phyloP scores from a whole-genome alignment of 768 basidiomycete genomes.

The Leccinum pellstonianum region DNA sequence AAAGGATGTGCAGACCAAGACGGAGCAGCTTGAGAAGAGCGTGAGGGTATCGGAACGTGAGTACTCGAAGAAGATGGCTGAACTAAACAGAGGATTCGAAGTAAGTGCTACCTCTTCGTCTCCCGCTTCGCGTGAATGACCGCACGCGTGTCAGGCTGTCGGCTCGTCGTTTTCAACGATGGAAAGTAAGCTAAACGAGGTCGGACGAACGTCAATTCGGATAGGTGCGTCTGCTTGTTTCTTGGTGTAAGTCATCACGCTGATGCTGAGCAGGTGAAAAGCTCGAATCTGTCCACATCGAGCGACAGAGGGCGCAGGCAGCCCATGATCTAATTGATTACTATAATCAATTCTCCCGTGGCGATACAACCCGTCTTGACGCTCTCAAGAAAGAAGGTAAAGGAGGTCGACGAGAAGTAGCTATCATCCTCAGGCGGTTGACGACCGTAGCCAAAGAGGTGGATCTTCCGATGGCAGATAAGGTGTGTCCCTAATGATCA shows the following conservation, averaged over 20 bases:
- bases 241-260: not conserved
- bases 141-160: slow-evolving; percentile 58
- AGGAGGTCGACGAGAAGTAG: slow-evolving; percentile 85
- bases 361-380: slow-evolving; percentile 74
- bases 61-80: slow-evolving; percentile 92
- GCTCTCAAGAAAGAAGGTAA: slow-evolving; percentile 82
- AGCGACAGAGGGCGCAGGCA: slow-evolving; percentile 89
- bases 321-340: slow-evolving; percentile 92
- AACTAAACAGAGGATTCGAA: slow-evolving; percentile 92
- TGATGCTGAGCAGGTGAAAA: slow-evolving; percentile 70
- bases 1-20: slow-evolving; percentile 86
- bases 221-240: slow-evolving; percentile 56
- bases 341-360: slow-evolving; percentile 88
- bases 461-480: slow-evolving; percentile 78
- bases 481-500: slow-evolving; percentile 44
- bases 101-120: slow-evolving; percentile 41
- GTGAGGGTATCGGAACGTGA: slow-evolving; percentile 88
- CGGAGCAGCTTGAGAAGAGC: slow-evolving; percentile 89
- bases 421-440: slow-evolving; percentile 80
- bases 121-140: not conserved
- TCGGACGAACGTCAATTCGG: slow-evolving; percentile 89
- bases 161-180: slow-evolving; percentile 85
- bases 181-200: slow-evolving; percentile 89
- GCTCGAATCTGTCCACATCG: slow-evolving; percentile 89
- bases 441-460: slow-evolving; percentile 91